Conservation (phyloP, 495 filamentous ascomycete genomes). For the Lichina pygmaea region DNA sequence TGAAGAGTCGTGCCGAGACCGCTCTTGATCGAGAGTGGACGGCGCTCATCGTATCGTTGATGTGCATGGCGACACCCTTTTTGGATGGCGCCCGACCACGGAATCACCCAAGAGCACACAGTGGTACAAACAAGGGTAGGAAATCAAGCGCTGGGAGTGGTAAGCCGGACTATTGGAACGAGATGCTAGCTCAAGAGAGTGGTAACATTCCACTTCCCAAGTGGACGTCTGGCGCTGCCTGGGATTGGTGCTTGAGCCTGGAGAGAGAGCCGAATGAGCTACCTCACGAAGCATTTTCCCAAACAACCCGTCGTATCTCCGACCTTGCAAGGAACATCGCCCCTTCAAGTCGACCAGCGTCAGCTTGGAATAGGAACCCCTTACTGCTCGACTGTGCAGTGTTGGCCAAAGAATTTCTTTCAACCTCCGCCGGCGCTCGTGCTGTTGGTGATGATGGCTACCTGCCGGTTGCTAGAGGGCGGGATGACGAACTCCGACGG, state of each 20-base stretch:
- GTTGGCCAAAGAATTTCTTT: slow-evolving; percentile 28
- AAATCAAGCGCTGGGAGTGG: slow-evolving; percentile 15
- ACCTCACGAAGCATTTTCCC: too few relatives aligned
- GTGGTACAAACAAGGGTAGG: slow-evolving; percentile 5
- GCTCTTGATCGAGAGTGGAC: slow-evolving; percentile 48
- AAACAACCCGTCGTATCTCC: too few relatives aligned
- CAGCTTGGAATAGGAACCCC: slow-evolving; percentile 5
- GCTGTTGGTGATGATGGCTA: slow-evolving; percentile 26
- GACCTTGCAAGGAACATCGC: too few relatives aligned
- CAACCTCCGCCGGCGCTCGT: slow-evolving; percentile 21
- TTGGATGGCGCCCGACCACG: slow-evolving; percentile 9
- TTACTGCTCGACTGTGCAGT: slow-evolving; percentile 18
- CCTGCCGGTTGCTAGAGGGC: slow-evolving; percentile 30
- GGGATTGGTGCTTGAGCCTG: slow-evolving; percentile 48
- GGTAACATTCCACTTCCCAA: slow-evolving; percentile 27
- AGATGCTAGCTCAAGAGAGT: slow-evolving; percentile 28
- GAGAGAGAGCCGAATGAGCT: background rate
- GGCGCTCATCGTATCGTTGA: slow-evolving; percentile 41
- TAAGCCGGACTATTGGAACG: slow-evolving; percentile 31
- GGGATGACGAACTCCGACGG: slow-evolving; percentile 24
- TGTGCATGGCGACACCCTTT: slow-evolving; percentile 29
- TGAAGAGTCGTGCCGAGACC: slow-evolving; percentile 21
- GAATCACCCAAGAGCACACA: too few relatives aligned
- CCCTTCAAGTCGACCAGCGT: too few relatives aligned
- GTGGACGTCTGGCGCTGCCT: slow-evolving; percentile 41